Evolutionary conservation across 495 filamentous ascomycete species (phyloP).

Genomic region (Oleoguttula mirabilis): DNA sequence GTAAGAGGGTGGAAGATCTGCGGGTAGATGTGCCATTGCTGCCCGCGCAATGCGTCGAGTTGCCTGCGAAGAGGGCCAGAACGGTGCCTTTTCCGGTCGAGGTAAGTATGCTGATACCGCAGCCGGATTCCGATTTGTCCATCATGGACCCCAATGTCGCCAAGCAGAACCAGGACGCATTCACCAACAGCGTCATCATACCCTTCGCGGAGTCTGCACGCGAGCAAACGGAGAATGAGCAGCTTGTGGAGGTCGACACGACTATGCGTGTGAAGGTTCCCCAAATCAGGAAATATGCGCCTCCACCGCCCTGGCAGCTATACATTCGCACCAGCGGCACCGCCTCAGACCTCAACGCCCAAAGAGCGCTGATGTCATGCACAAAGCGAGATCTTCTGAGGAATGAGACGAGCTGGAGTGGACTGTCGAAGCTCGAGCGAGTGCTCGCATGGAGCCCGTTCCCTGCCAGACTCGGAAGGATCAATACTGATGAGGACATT

Average conservation of each 20-base stretch:
- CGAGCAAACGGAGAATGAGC: constrained; percentile 43
- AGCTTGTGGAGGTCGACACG: constrained; percentile 49
- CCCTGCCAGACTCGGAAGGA: constrained; percentile 24
- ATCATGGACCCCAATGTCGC: constrained; percentile 19
- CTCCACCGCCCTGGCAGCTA: constrained; percentile 6
- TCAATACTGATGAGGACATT: constrained; percentile 27
- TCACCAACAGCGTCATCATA: constrained; percentile 34
- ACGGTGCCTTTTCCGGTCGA: constrained; percentile 31
- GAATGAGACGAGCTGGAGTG: constrained; percentile 32
- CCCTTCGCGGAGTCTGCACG: constrained; percentile 38
- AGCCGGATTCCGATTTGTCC: constrained; percentile 19
- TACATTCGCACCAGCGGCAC: background rate
- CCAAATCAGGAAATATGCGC: background rate
- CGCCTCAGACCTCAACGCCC: constrained; percentile 18
- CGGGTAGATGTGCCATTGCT: constrained; percentile 36
- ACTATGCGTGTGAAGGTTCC: constrained; percentile 32
- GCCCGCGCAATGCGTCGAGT: constrained; percentile 21
- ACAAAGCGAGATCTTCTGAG: constrained; percentile 22
- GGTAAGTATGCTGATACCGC: constrained; percentile 23
- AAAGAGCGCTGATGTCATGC: constrained; percentile 18
- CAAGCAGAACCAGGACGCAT: constrained; percentile 28
- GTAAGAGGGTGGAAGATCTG: too few relatives aligned
- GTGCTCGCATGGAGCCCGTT: constrained; percentile 34
- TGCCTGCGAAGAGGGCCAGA: constrained; percentile 26
- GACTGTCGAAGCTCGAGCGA: constrained; percentile 32